phyloP scores from a whole-genome alignment of 768 basidiomycete genomes.

The Serendipita sp. region DNA sequence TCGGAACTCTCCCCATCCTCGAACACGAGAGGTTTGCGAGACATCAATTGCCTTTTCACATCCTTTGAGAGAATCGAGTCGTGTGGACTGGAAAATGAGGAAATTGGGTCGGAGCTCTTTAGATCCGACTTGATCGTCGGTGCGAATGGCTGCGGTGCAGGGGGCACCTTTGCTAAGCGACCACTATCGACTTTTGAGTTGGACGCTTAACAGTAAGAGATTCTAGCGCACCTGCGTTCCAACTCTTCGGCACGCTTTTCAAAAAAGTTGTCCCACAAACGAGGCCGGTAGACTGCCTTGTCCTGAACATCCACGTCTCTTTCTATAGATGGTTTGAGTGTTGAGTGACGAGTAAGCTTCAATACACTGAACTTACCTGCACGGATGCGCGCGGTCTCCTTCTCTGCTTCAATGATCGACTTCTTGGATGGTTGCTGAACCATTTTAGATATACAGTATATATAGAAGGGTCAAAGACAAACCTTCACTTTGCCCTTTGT shows the following conservation, averaged over 20 bases:
- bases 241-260: background rate
- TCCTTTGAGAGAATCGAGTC: background rate
- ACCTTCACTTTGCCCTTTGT: background rate
- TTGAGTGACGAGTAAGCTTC: background rate
- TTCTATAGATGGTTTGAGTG: background rate
- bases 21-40: background rate
- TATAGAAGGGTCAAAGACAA: background rate
- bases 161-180: background rate
- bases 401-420: background rate
- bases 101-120: background rate
- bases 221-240: background rate
- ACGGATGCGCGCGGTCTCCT: background rate
- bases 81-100: background rate
- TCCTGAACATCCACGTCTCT: constrained; percentile 2
- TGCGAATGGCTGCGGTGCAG: background rate
- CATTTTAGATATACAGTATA: background rate
- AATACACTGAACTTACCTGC: background rate
- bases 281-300: background rate
- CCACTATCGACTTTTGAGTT: background rate
- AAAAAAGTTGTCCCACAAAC: background rate
- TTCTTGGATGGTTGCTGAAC: background rate
- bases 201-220: background rate
- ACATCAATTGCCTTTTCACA: background rate
- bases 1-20: background rate
- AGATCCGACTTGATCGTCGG: background rate